These are phyloP conservation scores for Pseudogymnoascus sp. DNA, from an alignment of 2,329 filamentous ascomycete genomes.

Conservation along the genomic window DNA sequence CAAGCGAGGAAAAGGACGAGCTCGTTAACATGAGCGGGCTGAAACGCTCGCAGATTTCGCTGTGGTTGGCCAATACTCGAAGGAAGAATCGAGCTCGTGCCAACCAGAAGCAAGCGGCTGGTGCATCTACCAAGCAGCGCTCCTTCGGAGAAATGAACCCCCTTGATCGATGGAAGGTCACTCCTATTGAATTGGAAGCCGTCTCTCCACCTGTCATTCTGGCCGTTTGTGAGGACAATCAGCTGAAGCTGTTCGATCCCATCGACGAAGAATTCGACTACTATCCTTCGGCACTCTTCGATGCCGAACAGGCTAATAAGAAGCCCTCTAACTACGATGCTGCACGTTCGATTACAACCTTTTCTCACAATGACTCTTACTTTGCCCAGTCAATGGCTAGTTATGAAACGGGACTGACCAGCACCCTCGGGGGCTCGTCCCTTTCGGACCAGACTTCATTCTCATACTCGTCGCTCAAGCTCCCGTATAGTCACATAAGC, in stretches of 20 bases:
- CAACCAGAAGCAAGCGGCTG: conserved; percentile 13
- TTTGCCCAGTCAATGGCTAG: conserved; percentile 13
- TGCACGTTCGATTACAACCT: background rate
- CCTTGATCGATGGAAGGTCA: conserved; percentile 14
- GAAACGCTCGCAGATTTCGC: conserved; percentile 13
- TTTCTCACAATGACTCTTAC: conserved; percentile 9
- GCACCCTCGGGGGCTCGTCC: conserved; percentile 2
- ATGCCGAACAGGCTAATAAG: background rate
- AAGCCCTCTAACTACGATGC: background rate
- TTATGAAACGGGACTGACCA: conserved; percentile 12
- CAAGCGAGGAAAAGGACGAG: conserved; percentile 9
- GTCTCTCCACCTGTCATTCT: conserved; percentile 13
- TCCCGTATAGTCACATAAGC: conserved; percentile 22
- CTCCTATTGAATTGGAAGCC: conserved; percentile 12
- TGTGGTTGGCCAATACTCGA: conserved; percentile 12
- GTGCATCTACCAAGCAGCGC: background rate
- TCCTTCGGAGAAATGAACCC: conserved; percentile 9
- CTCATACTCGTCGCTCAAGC: conserved; percentile 13
- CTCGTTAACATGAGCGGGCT: conserved; percentile 7
- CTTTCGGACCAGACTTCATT: conserved; percentile 9
- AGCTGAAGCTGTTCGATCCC: conserved; percentile 4
- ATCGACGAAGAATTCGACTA: conserved; percentile 5
- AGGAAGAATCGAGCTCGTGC: conserved; percentile 11
- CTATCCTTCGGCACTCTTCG: background rate
- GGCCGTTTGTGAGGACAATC: conserved; percentile 19